Evolutionary conservation across 2,329 filamentous ascomycete species (phyloP).

Genomic region (Fusarium sp.): DNA sequence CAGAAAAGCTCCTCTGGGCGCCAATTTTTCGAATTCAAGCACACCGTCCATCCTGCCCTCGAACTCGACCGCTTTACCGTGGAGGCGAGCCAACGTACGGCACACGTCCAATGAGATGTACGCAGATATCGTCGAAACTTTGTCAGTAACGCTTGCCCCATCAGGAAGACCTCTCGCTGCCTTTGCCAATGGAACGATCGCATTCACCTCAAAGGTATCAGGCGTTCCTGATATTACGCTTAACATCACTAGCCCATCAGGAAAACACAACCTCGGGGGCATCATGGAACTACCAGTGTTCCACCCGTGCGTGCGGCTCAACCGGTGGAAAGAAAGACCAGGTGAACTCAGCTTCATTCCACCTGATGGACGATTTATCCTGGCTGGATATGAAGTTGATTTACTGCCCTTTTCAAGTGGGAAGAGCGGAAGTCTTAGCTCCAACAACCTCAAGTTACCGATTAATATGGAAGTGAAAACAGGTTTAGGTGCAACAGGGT

Average conservation of each 20-base stretch:
- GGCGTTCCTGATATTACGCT: constrained; percentile 92
- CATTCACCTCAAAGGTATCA: constrained; percentile 94
- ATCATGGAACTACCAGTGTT: constrained; percentile 92
- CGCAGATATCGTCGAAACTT: constrained; percentile 91
- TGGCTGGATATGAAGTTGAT: constrained; percentile 95
- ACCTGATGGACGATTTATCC: constrained; percentile 91
- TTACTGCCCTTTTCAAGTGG: constrained; percentile 77
- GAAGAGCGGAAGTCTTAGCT: constrained; percentile 63
- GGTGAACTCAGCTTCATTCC: constrained; percentile 96
- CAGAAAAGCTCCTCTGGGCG: constrained; percentile 55
- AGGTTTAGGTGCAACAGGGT: constrained; percentile 76
- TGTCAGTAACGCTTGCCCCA: constrained; percentile 88
- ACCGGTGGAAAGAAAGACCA: constrained; percentile 87
- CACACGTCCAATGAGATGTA: constrained; percentile 98
- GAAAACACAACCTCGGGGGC: constrained; percentile 78
- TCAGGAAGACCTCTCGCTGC: constrained; percentile 89
- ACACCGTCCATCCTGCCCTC: constrained; percentile 55
- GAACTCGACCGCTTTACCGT: constrained; percentile 74
- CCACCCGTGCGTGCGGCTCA: constrained; percentile 91
- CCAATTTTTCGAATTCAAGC: constrained; percentile 52
- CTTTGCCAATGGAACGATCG: constrained; percentile 90
- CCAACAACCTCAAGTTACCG: constrained; percentile 80
- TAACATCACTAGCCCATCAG: constrained; percentile 80
- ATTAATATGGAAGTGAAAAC: constrained; percentile 85
- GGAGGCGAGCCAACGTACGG: constrained; percentile 90